A percentile compares a stretch with the other conserved stretches of the same genome.
Conservation (phyloP, 768 basidiomycete species). For the Coprinellus aureogranulatus region DNA sequence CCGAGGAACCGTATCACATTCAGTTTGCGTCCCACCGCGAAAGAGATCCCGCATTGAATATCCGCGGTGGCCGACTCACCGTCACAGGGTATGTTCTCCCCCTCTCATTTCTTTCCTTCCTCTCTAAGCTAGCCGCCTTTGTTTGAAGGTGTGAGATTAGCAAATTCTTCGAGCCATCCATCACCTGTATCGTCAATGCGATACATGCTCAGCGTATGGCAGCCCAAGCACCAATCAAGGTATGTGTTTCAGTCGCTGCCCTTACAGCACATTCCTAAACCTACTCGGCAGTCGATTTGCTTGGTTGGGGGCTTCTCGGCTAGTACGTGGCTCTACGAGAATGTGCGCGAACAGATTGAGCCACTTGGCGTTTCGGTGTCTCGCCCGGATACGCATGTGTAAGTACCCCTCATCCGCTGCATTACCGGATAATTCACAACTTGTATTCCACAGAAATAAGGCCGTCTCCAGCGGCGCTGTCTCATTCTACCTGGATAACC, state of each 20-base stretch:
- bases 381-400: slow-evolving; percentile 52
- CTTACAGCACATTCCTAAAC: too few species aligned
- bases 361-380: slow-evolving; percentile 33
- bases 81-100: slow-evolving; percentile 25
- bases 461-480: slow-evolving; percentile 46
- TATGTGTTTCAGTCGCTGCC: too few species aligned
- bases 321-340: slow-evolving; percentile 44
- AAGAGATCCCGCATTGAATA: slow-evolving; percentile 33
- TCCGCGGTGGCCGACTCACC: slow-evolving; percentile 41
- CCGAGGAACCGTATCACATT: slow-evolving; percentile 34
- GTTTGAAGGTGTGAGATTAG: slow-evolving; percentile 11
- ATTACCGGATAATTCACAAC: background rate
- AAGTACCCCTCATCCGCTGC: slow-evolving; percentile 18
- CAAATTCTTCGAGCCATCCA: slow-evolving; percentile 18
- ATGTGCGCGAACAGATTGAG: slow-evolving; percentile 34
- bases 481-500: slow-evolving; percentile 35
- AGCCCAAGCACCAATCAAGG: slow-evolving; percentile 9
- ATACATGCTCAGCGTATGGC: slow-evolving; percentile 12
- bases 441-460: slow-evolving; percentile 22
- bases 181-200: slow-evolving; percentile 17
- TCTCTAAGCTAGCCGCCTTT: background rate
- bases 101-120: slow-evolving; percentile 34
- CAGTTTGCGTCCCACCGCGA: slow-evolving; percentile 39
- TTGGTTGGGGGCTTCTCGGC: slow-evolving; percentile 57
- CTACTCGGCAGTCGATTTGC: slow-evolving; percentile 33